Conservation (phyloP, 129 eudicot species). For the Saposhnikovia divaricata region DNA sequence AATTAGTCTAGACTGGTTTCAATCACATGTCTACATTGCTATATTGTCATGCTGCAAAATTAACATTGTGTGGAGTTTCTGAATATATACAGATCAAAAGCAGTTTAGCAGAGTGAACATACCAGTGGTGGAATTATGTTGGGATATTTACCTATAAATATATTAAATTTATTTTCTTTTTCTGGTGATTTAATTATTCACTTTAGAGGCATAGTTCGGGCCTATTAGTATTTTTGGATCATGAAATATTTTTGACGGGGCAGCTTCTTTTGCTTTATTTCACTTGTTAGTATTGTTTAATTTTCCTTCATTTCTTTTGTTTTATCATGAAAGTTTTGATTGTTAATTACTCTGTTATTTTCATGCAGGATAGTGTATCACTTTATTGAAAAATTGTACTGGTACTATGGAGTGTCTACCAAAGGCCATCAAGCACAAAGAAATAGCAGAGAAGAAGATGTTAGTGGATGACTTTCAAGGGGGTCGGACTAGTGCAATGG, state of each 20-base stretch:
- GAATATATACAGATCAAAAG: background rate
- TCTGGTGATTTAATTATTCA: no score
- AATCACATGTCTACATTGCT: background rate
- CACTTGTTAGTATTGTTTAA: background rate
- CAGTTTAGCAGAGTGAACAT: background rate
- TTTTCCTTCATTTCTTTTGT: background rate
- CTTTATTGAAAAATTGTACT: conserved; percentile 1
- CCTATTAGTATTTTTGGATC: no score
- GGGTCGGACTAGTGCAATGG: conserved; percentile 64
- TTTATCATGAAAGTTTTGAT: background rate
- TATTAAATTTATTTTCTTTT: no score
- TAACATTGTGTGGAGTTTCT: background rate
- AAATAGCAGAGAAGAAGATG: conserved; percentile 72
- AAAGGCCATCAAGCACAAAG: conserved; percentile 70
- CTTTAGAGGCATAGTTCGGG: no score
- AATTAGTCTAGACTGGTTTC: background rate
- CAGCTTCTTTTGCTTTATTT: background rate
- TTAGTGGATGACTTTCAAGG: conserved; percentile 60
- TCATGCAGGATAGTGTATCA: conserved; percentile 1
- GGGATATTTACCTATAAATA: background rate
- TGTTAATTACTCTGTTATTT: background rate
- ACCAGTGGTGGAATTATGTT: background rate
- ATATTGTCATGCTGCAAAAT: background rate
- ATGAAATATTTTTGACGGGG: no score
- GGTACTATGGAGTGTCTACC: conserved; percentile 73